A percentile compares a stretch with the other conserved stretches of the same genome.
These are phyloP conservation scores for Leucocoprinus sp. DNA, from an alignment of 768 basidiomycete species.

Conservation along the genomic window DNA sequence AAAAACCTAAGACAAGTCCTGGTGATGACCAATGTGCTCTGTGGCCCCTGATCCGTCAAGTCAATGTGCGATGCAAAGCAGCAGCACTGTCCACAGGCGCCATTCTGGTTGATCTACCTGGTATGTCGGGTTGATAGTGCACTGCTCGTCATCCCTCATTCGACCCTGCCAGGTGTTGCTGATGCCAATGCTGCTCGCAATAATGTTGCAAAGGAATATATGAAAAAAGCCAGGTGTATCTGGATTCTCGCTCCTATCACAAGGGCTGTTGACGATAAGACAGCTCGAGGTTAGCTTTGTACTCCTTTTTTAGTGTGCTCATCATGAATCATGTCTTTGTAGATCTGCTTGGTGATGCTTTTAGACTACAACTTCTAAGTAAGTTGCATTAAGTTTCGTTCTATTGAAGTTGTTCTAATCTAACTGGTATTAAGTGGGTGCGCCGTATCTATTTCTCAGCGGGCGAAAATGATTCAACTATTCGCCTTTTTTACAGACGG, in stretches of 20 bases:
- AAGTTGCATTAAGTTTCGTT: too few relatives aligned
- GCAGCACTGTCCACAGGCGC: constrained; percentile 50
- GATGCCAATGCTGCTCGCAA: constrained; percentile 60
- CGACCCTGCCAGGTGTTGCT: constrained; percentile 34
- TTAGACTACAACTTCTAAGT: constrained; percentile 58
- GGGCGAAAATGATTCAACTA: neutral
- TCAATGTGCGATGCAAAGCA: constrained; percentile 48
- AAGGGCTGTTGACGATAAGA: constrained; percentile 57
- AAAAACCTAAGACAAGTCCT: constrained; percentile 6
- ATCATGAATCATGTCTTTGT: neutral
- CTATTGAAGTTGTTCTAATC: neutral
- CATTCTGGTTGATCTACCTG: constrained; percentile 56
- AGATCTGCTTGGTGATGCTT: constrained; percentile 60
- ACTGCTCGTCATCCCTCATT: neutral
- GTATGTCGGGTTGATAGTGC: constrained; percentile 19
- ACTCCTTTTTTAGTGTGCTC: neutral
- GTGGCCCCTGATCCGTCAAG: constrained; percentile 59
- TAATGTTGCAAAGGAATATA: constrained; percentile 56
- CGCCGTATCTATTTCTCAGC: constrained; percentile 13
- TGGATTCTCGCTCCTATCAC: constrained; percentile 65
- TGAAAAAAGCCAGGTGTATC: constrained; percentile 57
- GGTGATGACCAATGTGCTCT: constrained; percentile 32
- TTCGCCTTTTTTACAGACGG: constrained; percentile 32
- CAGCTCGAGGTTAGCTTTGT: constrained; percentile 38
- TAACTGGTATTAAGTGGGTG: constrained; percentile 34